phyloP scores from a whole-genome alignment of 257 asterid species.

The Lantana camara region DNA sequence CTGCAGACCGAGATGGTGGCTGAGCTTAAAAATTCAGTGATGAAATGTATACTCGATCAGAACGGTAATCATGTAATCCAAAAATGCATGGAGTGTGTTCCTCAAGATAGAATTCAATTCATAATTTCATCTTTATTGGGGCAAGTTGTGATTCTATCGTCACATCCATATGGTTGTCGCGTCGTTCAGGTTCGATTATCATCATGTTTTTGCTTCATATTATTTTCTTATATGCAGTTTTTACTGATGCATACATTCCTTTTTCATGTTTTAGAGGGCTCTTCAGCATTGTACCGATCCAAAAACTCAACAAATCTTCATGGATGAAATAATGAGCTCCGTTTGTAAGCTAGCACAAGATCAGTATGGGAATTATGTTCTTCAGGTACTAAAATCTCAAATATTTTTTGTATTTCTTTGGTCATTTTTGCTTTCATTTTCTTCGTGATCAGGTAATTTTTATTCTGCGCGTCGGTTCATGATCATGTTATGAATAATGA shows the following conservation, averaged over 20 bases:
- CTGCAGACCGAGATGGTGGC: constrained; percentile 65
- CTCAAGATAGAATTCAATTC: constrained; percentile 65
- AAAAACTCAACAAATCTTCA: constrained; percentile 52
- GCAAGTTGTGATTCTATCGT: constrained; percentile 75
- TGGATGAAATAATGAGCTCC: constrained; percentile 79
- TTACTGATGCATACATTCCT: background rate
- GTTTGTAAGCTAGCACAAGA: constrained; percentile 77
- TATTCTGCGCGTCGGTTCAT: no score
- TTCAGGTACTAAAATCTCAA: constrained; percentile 57
- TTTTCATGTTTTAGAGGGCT: constrained; percentile 59
- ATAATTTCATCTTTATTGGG: constrained; percentile 72
- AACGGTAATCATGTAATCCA: constrained; percentile 95
- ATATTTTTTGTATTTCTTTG: background rate
- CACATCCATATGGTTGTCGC: constrained; percentile 93
- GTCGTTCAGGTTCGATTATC: constrained; percentile 75
- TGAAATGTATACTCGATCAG: constrained; percentile 88
- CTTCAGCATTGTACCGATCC: constrained; percentile 76
- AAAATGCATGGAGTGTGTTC: constrained; percentile 86
- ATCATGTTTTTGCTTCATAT: constrained; percentile 9
- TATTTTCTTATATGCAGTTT: background rate
- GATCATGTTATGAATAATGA: no score
- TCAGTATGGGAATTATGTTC: constrained; percentile 87
- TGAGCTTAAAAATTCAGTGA: constrained; percentile 81
- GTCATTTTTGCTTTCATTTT: background rate
- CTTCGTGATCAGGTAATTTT: background rate